These are phyloP conservation scores for Eutrema japonicum DNA, from an alignment of 345 rosid genomes.

Conservation along the genomic window DNA sequence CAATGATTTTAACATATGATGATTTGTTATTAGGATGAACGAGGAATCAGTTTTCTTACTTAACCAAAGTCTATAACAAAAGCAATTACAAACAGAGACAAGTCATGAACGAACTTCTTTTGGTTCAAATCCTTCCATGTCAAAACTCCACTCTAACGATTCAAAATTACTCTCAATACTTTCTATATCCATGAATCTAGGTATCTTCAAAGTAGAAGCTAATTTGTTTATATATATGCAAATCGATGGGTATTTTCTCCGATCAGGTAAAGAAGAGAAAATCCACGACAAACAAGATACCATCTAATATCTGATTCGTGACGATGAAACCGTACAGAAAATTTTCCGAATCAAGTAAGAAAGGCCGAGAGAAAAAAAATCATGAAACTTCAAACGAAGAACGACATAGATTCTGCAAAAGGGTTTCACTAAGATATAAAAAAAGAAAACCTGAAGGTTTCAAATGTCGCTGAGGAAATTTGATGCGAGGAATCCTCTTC, in stretches of 20 bases:
- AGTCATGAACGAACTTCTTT: not conserved
- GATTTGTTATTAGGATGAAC: not conserved
- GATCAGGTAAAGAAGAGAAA: not conserved
- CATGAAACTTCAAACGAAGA: slow-evolving; percentile 12
- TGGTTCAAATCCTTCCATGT: slow-evolving; percentile 8
- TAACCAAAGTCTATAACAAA: not conserved
- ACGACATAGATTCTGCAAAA: not conserved
- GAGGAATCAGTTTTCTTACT: not conserved
- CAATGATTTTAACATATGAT: not conserved
- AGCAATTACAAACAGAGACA: not conserved
- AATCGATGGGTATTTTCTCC: slow-evolving; percentile 7
- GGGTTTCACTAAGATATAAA: not conserved
- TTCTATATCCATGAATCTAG: not conserved
- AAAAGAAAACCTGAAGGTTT: slow-evolving; percentile 52
- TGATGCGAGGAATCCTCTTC: slow-evolving; percentile 92
- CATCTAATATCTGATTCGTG: slow-evolving; percentile 6
- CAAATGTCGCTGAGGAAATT: slow-evolving; percentile 68
- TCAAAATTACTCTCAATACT: not conserved
- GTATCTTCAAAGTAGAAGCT: not conserved
- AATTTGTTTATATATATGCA: not conserved
- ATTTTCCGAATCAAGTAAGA: not conserved
- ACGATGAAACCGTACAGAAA: slow-evolving; percentile 9
- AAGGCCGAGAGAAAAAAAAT: not conserved
- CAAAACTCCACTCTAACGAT: not conserved
- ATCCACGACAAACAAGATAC: not conserved